Conservation (phyloP, 2,329 filamentous ascomycete genomes). For the Camptophora hylomeconis region DNA sequence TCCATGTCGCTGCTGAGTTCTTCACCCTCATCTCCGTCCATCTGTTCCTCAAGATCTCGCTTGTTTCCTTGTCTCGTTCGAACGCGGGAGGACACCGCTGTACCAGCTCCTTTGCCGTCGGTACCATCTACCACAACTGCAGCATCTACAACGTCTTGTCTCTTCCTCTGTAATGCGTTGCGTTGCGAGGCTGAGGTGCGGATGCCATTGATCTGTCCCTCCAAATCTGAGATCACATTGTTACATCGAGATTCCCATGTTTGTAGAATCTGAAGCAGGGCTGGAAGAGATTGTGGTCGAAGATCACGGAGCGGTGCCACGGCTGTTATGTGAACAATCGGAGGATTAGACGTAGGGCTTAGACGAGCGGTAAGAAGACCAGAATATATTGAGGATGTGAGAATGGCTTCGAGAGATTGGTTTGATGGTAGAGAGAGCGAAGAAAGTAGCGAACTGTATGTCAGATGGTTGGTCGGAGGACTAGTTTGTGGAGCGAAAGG, state of each 20-base stretch:
- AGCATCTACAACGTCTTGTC: slow-evolving; percentile 36
- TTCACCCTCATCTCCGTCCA: slow-evolving; percentile 21
- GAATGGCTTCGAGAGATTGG: slow-evolving; percentile 68
- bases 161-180: slow-evolving; percentile 36
- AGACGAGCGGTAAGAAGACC: slow-evolving; percentile 72
- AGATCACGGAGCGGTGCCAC: slow-evolving; percentile 81
- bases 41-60: slow-evolving; percentile 28
- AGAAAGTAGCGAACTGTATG: slow-evolving; percentile 55
- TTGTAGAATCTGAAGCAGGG: slow-evolving; percentile 54
- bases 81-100: slow-evolving; percentile 3
- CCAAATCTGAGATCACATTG: slow-evolving; percentile 58
- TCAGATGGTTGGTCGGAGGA: slow-evolving; percentile 33
- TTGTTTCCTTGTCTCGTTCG: slow-evolving; percentile 21
- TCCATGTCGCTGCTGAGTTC: slow-evolving; percentile 18
- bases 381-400: slow-evolving; percentile 78
- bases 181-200: slow-evolving; percentile 44
- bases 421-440: slow-evolving; percentile 54
- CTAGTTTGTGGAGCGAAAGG: slow-evolving; percentile 8
- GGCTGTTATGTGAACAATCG: slow-evolving; percentile 62
- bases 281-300: slow-evolving; percentile 55
- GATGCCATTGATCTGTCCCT: slow-evolving; percentile 58
- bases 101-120: slow-evolving; percentile 9
- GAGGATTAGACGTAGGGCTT: slow-evolving; percentile 69
- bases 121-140: slow-evolving; percentile 31
- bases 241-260: slow-evolving; percentile 72